phyloP scores from a whole-genome alignment of 495 filamentous ascomycete genomes.

The Aspergillus sclerotioniger region DNA sequence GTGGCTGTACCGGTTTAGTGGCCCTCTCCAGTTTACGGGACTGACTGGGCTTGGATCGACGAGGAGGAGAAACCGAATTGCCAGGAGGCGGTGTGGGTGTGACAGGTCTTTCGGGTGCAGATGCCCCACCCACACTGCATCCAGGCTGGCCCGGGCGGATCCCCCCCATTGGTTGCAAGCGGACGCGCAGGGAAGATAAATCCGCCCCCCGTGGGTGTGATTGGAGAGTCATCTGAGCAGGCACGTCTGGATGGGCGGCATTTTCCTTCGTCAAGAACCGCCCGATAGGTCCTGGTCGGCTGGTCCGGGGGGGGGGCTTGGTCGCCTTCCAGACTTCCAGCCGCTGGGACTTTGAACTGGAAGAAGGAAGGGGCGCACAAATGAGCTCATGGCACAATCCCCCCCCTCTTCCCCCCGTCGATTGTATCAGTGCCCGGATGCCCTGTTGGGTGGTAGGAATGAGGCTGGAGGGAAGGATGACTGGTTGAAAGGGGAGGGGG shows the following conservation, averaged over 20 bases:
- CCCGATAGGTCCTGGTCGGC: slow-evolving; percentile 4
- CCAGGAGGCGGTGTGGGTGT: slow-evolving; percentile 16
- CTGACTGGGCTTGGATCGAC: not conserved
- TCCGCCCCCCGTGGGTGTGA: slow-evolving; percentile 8
- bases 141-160: slow-evolving; percentile 6
- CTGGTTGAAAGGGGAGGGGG: not conserved
- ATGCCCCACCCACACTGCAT: slow-evolving; percentile 13
- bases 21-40: not conserved
- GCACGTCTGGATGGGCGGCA: slow-evolving; percentile 4
- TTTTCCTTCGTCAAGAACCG: not conserved
- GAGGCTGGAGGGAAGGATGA: not conserved
- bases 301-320: too few relatives aligned
- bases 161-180: slow-evolving; percentile 3
- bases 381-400: slow-evolving; percentile 1
- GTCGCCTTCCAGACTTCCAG: not conserved
- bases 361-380: not conserved
- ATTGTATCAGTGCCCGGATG: not conserved
- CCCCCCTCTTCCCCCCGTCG: not conserved
- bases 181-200: slow-evolving; percentile 12
- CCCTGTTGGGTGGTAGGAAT: slow-evolving; percentile 1
- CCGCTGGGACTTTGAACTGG: not conserved
- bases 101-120: slow-evolving; percentile 12
- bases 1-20: slow-evolving; percentile 4
- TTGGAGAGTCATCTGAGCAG: slow-evolving; percentile 7
- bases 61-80: not conserved